phyloP scores from a whole-genome alignment of 176 grass and related monocot genomes.

The Oryza rufipogon region DNA sequence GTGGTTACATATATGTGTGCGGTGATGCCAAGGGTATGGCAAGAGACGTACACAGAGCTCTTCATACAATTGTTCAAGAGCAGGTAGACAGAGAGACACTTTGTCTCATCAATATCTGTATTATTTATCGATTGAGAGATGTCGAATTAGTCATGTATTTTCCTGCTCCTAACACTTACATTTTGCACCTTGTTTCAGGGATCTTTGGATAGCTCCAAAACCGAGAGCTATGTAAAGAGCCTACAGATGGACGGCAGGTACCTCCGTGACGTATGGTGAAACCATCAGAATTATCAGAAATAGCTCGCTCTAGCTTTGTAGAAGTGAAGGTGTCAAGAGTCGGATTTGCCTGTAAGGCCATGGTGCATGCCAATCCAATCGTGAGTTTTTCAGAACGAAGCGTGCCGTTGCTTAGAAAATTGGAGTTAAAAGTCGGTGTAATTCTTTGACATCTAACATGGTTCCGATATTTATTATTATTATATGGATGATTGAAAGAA shows the following conservation, averaged over 20 bases:
- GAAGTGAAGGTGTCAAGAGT: slow-evolving; percentile 13
- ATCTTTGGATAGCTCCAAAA: slow-evolving; percentile 84
- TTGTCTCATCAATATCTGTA: not conserved
- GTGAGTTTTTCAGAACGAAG: slow-evolving; percentile 24
- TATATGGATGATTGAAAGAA: slow-evolving; percentile 43
- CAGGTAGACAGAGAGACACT: slow-evolving; percentile 43
- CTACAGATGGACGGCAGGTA: slow-evolving; percentile 91
- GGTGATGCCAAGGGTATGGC: slow-evolving; percentile 98
- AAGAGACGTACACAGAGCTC: slow-evolving; percentile 82
- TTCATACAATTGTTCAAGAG: slow-evolving; percentile 89
- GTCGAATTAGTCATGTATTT: not conserved
- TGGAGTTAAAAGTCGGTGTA: slow-evolving; percentile 45
- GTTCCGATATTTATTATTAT: slow-evolving; percentile 61
- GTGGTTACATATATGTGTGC: slow-evolving; percentile 91
- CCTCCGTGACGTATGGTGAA: slow-evolving; percentile 88
- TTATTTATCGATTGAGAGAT: not conserved
- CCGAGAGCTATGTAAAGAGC: slow-evolving; percentile 82
- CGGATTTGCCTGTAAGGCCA: not conserved
- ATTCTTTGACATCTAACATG: slow-evolving; percentile 72
- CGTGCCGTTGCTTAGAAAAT: slow-evolving; percentile 29
- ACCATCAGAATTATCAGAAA: not conserved
- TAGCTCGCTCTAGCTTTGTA: slow-evolving; percentile 33
- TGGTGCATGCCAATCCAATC: not conserved
- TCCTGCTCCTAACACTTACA: not conserved
- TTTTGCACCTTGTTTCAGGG: slow-evolving; percentile 52